Conservation (phyloP, 208 protist genomes). For the Sergeia podlipaevii region DNA sequence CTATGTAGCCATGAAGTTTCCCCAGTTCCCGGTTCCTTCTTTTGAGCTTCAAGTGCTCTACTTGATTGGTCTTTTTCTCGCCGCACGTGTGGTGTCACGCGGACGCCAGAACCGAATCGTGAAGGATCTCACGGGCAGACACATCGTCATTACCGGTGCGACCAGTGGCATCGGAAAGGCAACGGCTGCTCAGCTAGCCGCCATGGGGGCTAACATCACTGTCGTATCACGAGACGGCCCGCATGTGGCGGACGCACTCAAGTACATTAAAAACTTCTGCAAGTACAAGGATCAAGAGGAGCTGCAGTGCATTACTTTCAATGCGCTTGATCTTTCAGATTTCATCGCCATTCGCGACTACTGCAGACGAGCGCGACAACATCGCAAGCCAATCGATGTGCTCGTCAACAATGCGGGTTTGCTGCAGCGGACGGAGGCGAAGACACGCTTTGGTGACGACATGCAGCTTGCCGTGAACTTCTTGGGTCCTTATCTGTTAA, state of each 20-base stretch:
- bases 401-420: slow-evolving; percentile 73
- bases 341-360: slow-evolving; percentile 74
- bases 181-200: slow-evolving; percentile 60
- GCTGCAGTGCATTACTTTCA: slow-evolving; percentile 22
- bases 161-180: slow-evolving; percentile 70
- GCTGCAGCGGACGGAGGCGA: slow-evolving; percentile 46
- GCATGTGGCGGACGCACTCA: slow-evolving; percentile 36
- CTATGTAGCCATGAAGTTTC: slow-evolving; percentile 29
- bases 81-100: slow-evolving; percentile 36
- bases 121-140: slow-evolving; percentile 45
- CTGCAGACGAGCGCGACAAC: slow-evolving; percentile 46
- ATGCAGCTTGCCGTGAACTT: slow-evolving; percentile 75
- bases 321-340: slow-evolving; percentile 61
- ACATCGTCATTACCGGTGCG: slow-evolving; percentile 65
- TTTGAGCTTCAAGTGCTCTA: slow-evolving; percentile 44
- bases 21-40: slow-evolving; percentile 20
- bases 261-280: slow-evolving; percentile 16
- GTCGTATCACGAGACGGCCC: slow-evolving; percentile 37
- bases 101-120: slow-evolving; percentile 30
- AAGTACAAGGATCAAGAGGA: slow-evolving; percentile 7
- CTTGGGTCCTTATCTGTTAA: slow-evolving; percentile 70
- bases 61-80: slow-evolving; percentile 17
- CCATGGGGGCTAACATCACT: slow-evolving; percentile 67
- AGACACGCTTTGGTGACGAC: slow-evolving; percentile 72
- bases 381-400: slow-evolving; percentile 38